phyloP scores from a whole-genome alignment of 2,329 filamentous ascomycete species.

The Ophidiomyces ophidiicola region DNA sequence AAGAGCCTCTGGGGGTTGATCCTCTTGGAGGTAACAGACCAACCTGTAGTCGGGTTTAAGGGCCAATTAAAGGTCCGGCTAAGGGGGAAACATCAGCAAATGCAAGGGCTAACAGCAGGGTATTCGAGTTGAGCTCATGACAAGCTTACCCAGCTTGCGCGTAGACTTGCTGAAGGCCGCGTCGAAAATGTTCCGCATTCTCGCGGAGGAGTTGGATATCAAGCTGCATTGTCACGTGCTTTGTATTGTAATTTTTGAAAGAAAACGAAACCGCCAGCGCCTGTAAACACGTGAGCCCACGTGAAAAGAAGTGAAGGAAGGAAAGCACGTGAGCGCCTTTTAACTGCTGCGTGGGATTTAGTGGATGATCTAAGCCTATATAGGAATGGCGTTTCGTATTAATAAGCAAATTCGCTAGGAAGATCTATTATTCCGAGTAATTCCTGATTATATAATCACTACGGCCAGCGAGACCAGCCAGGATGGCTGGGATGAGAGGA shows the following conservation, averaged over 20 bases:
- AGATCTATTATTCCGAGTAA: background rate
- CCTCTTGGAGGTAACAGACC: slow-evolving; percentile 8
- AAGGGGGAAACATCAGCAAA: slow-evolving; percentile 2
- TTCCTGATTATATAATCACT: background rate
- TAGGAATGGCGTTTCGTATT: background rate
- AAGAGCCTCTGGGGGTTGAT: slow-evolving; percentile 12
- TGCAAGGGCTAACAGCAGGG: background rate
- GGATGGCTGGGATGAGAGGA: background rate
- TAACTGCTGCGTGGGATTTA: background rate
- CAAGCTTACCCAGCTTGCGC: slow-evolving; percentile 6
- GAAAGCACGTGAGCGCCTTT: background rate
- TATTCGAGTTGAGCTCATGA: background rate
- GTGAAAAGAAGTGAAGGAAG: background rate
- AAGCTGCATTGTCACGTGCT: slow-evolving; percentile 4
- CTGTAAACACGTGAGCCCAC: background rate
- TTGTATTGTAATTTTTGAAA: background rate
- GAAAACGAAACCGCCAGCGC: background rate
- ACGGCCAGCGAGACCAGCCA: background rate
- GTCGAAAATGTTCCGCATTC: background rate
- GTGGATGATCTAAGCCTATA: background rate
- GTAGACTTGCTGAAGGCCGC: background rate
- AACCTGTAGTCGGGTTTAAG: background rate
- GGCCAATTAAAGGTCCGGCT: background rate
- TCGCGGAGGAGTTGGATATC: background rate
- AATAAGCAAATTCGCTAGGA: background rate